Evolutionary conservation across 345 rosid genomes (phyloP), one percentile per base, ranked within the genome.

Genomic region (Tarenaya hassleriana): DNA sequence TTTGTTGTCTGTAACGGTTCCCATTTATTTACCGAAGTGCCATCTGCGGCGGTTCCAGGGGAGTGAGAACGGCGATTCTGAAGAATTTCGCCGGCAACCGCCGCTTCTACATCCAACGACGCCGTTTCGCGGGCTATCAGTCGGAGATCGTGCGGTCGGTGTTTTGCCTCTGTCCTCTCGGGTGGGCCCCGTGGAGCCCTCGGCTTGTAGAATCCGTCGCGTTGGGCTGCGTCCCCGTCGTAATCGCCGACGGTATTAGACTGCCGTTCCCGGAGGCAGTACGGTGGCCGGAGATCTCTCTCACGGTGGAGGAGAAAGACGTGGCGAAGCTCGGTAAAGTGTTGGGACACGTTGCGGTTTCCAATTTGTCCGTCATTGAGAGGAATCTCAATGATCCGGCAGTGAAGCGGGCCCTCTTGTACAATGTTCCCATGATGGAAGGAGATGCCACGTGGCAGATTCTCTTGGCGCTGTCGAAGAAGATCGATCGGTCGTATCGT

Each of bases 171-270:
- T 88, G 96, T 47, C 98, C 98, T 0, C 72, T 83, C 0, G 98
- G 98, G 47, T 92, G 98, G 98, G 98, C 98, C 55, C 98, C 98
- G 0, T 92, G 98, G 98, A 92, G 96, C 58, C 98, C 98, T 0
- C 59, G 98, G 52, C 75, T 92, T 7, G 96, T 88, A 8, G 98
- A 92, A 57, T 81, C 98, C 0, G 91, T 80, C 4, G 88, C 72
- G 0, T 73, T 92, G 42, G 98, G 98, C 0, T 92, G 98, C 50
- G 83, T 92, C 16, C 98, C 98, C 7, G 96, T 92, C 8, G 76
- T 88, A 3, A 81, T 88, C 7, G 96, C 98, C 0, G 95, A 92
- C 19, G 98, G 85, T 10, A 83, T 92, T 46, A 73, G 78, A 40
- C 49, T 92, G 34, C 96, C 98, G 1, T 92, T 92, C 66, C 59